These are phyloP conservation scores for Diaporthe vaccinii DNA, from an alignment of 2,329 filamentous ascomycete species.

Conservation along the genomic window DNA sequence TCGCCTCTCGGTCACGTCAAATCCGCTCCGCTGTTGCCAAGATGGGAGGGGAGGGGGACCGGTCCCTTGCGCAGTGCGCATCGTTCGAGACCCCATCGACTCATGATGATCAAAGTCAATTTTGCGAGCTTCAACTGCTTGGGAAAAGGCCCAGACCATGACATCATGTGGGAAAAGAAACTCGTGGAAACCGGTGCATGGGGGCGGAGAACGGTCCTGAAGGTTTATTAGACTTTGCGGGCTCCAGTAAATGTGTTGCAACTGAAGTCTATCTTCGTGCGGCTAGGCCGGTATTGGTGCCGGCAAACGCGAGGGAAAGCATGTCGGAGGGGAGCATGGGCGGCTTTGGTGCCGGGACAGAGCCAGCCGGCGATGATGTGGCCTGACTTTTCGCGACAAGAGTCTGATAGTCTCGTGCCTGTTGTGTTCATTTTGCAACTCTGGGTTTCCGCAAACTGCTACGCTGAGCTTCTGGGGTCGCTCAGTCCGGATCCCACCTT, in stretches of 20 bases:
- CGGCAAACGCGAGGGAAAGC: constrained; percentile 21
- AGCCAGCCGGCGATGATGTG: constrained; percentile 18
- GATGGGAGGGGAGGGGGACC: constrained; percentile 6
- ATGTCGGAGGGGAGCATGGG: constrained; percentile 12
- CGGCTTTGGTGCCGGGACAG: constrained; percentile 15
- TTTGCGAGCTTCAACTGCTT: constrained; percentile 1
- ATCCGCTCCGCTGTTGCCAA: constrained; percentile 32
- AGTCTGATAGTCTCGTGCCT: constrained; percentile 6
- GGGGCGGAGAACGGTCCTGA: constrained; percentile 21
- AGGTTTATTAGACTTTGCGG: constrained; percentile 24
- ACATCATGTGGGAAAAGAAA: constrained; percentile 22
- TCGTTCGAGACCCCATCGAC: constrained; percentile 18
- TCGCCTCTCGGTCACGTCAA: constrained; percentile 7
- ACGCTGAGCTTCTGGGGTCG: constrained; percentile 19
- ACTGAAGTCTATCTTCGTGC: constrained; percentile 22
- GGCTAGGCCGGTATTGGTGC: constrained; percentile 19
- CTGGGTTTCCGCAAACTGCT: background rate
- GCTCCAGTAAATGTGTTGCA: constrained; percentile 29
- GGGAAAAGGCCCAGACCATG: background rate
- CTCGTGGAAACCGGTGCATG: background rate
- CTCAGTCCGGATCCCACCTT: constrained; percentile 17
- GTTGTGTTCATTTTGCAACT: constrained; percentile 7
- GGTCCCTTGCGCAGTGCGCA: background rate
- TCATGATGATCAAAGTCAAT: constrained; percentile 20
- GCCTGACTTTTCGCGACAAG: constrained; percentile 29